Percentiles rank a stretch among this genome's conserved stretches.
Evolutionary conservation across 805 yeast genomes (phyloP).

Genomic region (Myxozyma udenii): DNA sequence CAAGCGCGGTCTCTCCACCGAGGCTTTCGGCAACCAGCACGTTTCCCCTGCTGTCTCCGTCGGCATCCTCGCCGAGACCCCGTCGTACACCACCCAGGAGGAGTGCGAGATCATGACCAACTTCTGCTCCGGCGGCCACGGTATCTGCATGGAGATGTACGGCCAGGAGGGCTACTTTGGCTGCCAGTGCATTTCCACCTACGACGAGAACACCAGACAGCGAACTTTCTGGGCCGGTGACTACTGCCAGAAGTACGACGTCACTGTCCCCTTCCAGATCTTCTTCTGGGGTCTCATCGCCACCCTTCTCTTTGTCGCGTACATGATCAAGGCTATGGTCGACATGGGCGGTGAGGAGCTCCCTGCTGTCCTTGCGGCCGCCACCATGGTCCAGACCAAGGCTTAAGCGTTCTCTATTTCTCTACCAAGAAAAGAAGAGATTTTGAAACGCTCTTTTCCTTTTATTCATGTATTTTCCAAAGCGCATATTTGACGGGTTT

Average conservation of each 20-base stretch:
- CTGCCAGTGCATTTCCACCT: conserved; percentile 40
- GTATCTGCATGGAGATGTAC: conserved; percentile 37
- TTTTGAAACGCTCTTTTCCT: too few relatives aligned
- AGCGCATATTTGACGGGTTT: neutral
- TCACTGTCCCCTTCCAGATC: conserved; percentile 62
- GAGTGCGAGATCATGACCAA: conserved; percentile 38
- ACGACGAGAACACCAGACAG: conserved; percentile 34
- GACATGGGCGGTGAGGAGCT: conserved; percentile 53
- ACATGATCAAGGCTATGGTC: conserved; percentile 50
- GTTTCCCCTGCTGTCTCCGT: conserved; percentile 27
- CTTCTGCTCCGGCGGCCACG: conserved; percentile 40
- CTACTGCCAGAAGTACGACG: conserved; percentile 66
- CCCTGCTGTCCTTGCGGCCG: conserved; percentile 64
- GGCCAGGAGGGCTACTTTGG: conserved; percentile 34
- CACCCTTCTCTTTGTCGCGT: conserved; percentile 42
- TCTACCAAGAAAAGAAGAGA: too few relatives aligned
- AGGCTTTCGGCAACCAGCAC: conserved; percentile 30
- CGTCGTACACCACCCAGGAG: conserved; percentile 33
- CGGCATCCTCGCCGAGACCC: conserved; percentile 28
- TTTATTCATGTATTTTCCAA: neutral
- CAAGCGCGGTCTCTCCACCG: conserved; percentile 21
- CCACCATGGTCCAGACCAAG: conserved; percentile 37
- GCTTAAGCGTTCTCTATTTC: conserved; percentile 7
- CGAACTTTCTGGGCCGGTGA: conserved; percentile 43
- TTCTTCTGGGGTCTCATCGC: conserved; percentile 53